Conservation (phyloP, 2,329 filamentous ascomycete genomes). For the Atkinsonella texensis region DNA sequence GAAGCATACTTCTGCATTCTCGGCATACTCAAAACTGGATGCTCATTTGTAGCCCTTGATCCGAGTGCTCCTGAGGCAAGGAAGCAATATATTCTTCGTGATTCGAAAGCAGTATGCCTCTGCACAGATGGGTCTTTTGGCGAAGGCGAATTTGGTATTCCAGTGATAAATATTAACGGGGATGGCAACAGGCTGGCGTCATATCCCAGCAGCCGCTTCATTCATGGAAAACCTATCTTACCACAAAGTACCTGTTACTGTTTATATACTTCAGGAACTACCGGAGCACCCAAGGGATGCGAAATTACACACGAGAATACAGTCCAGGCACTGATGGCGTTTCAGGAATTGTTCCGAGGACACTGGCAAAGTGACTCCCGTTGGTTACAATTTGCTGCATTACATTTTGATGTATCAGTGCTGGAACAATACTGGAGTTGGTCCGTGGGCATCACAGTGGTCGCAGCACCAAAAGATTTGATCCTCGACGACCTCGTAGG, state of each 20-base stretch:
- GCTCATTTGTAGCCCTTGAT: conserved; percentile 71
- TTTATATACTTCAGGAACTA: conserved; percentile 79
- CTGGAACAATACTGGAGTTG: conserved; percentile 94
- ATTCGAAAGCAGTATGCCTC: conserved; percentile 55
- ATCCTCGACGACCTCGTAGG: conserved; percentile 72
- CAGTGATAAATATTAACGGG: conserved; percentile 15
- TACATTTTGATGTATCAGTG: conserved; percentile 90
- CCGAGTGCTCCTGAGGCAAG: conserved; percentile 57
- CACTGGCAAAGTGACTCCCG: conserved; percentile 64
- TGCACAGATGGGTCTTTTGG: conserved; percentile 35
- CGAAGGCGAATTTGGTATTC: background rate
- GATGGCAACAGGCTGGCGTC: conserved; percentile 19
- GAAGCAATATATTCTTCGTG: conserved; percentile 66
- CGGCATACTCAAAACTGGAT: conserved; percentile 72
- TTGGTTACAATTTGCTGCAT: conserved; percentile 87
- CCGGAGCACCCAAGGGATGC: conserved; percentile 77
- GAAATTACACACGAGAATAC: conserved; percentile 81
- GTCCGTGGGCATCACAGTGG: conserved; percentile 77
- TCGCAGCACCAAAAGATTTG: conserved; percentile 70
- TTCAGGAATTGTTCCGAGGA: conserved; percentile 62
- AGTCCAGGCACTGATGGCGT: conserved; percentile 80
- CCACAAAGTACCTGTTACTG: conserved; percentile 60
- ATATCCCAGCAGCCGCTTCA: conserved; percentile 8
- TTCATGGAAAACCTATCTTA: conserved; percentile 11
- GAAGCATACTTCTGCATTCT: conserved; percentile 75